These are phyloP conservation scores for Flaveria sonorensis DNA, from an alignment of 129 eudicot genomes.

Conservation along the genomic window DNA sequence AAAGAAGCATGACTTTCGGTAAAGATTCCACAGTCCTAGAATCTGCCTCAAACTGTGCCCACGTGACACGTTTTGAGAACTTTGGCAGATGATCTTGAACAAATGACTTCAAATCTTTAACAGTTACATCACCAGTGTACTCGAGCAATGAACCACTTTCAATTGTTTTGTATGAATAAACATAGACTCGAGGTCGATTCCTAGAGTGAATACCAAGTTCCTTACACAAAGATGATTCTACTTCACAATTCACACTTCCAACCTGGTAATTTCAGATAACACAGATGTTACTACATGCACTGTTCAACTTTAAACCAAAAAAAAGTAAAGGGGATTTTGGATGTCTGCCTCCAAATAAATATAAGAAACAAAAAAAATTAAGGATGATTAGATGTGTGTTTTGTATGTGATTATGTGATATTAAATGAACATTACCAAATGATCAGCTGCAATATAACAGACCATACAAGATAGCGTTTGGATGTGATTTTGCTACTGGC, in stretches of 20 bases:
- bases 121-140: slow-evolving; percentile 60
- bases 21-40: slow-evolving; percentile 39
- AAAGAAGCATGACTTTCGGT: slow-evolving; percentile 86
- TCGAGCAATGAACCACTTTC: slow-evolving; percentile 73
- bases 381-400: neutral
- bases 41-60: slow-evolving; percentile 45
- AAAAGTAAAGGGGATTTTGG: no score
- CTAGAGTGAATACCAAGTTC: slow-evolving; percentile 62
- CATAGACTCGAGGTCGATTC: slow-evolving; percentile 51
- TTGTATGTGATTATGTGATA: no score
- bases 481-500: neutral
- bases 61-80: slow-evolving; percentile 70
- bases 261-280: slow-evolving; percentile 47
- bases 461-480: neutral
- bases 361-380: neutral
- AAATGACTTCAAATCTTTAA: slow-evolving; percentile 62
- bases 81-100: slow-evolving; percentile 75
- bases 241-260: slow-evolving; percentile 80
- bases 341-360: no score
- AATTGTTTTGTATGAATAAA: slow-evolving; percentile 62
- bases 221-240: slow-evolving; percentile 63
- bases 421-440: no score
- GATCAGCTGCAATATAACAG: no score
- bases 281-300: neutral
- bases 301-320: neutral